These are phyloP conservation scores for Aspergillus eucalypticola DNA, from an alignment of 2,329 filamentous ascomycete genomes.

Conservation along the genomic window DNA sequence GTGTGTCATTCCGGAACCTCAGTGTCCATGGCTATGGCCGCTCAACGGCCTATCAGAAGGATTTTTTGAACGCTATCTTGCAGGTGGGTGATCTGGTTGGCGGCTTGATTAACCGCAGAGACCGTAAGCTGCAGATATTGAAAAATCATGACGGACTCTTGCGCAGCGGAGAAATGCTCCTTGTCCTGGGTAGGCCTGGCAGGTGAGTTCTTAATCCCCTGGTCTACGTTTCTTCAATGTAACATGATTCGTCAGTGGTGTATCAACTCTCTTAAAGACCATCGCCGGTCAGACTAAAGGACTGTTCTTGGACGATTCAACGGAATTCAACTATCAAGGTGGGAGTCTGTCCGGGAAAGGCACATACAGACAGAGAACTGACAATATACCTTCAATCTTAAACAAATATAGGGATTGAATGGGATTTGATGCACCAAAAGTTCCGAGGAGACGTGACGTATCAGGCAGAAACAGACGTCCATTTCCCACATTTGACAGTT, in stretches of 20 bases:
- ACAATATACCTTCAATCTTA: constrained; percentile 8
- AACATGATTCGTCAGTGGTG: constrained; percentile 37
- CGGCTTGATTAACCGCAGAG: neutral
- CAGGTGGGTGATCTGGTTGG: neutral
- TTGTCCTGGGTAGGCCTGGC: constrained; percentile 48
- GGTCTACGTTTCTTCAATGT: neutral
- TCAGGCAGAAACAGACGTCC: constrained; percentile 74
- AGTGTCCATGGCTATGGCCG: constrained; percentile 42
- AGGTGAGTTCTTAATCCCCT: constrained; percentile 2
- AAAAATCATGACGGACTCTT: constrained; percentile 60
- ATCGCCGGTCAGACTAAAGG: constrained; percentile 77
- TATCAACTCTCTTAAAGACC: constrained; percentile 78
- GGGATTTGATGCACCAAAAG: constrained; percentile 3
- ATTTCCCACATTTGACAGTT: constrained; percentile 72
- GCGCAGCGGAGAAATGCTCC: constrained; percentile 50
- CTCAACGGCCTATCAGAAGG: constrained; percentile 36
- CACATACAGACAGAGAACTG: neutral
- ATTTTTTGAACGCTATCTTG: neutral
- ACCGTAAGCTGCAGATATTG: constrained; percentile 54
- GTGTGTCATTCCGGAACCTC: constrained; percentile 43
- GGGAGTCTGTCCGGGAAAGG: neutral
- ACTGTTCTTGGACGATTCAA: constrained; percentile 65
- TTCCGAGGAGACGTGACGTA: constrained; percentile 72
- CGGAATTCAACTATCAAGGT: constrained; percentile 74
- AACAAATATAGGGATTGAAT: constrained; percentile 24